These are phyloP conservation scores for Epichloe coenophiala DNA, from an alignment of 2,329 filamentous ascomycete species.

Conservation along the genomic window DNA sequence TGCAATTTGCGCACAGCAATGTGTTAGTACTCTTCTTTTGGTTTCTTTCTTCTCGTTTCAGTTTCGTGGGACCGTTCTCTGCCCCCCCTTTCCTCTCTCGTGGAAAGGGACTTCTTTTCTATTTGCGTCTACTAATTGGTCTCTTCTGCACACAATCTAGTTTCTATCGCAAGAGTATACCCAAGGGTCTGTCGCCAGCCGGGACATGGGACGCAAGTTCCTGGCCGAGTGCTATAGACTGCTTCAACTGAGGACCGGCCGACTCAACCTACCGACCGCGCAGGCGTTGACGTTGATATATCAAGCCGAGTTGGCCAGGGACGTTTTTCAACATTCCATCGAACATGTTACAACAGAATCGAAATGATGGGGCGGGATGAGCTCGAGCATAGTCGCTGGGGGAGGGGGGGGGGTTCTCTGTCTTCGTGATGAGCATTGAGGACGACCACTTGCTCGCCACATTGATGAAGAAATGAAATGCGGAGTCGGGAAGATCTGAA, in stretches of 20 bases:
- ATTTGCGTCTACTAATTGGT: not conserved
- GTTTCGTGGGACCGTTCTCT: not conserved
- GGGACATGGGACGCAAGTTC: not conserved
- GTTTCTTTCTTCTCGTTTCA: not conserved
- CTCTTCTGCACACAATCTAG: not conserved
- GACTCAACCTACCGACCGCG: not conserved
- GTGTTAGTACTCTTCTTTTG: not conserved
- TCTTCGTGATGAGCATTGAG: no score
- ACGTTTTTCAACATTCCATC: not conserved
- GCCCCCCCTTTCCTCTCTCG: not conserved
- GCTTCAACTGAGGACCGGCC: not conserved
- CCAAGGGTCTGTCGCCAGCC: not conserved
- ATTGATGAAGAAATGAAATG: not conserved
- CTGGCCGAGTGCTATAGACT: constrained; percentile 1
- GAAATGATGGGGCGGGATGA: not conserved
- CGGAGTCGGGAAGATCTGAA: not conserved
- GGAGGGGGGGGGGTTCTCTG: no score
- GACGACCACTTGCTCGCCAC: not conserved
- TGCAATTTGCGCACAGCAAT: constrained; percentile 1
- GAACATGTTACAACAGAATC: not conserved
- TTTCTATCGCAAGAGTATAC: not conserved
- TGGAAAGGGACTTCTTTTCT: not conserved
- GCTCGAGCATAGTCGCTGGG: not conserved
- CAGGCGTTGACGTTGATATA: constrained; percentile 2
- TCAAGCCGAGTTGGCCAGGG: constrained; percentile 2